Evolutionary conservation across 225 moss, liverwort and hornwort genomes (phyloP), one percentile per base, ranked within the genome.

Genomic region (Thuidium tamariscinum): DNA sequence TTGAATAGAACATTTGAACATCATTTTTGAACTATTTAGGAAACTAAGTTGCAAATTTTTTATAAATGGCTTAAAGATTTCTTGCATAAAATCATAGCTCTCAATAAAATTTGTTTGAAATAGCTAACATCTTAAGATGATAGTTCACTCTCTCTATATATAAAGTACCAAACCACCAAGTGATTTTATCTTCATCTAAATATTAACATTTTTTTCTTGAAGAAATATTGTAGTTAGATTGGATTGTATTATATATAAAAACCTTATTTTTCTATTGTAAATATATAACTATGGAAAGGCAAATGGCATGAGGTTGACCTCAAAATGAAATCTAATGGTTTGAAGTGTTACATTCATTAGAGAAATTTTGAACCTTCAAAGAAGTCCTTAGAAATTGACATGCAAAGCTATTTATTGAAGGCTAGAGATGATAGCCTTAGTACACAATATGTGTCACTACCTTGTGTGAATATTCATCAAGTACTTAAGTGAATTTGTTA

Each of bases 211-310:
- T 65, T 9, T 7, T 8, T 9, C 5, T 70, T 15, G 16, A 3
- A 41, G 25, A 14, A 27, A 13, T 42, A 9, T 26, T 3, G 15
- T 70, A 41, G 5, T 26, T 70, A 70, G 4, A 70, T 69, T 69
- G 8, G 16, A 1, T 42, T 41, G 7, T 7, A 39, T 7, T 68
- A 15, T 41, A 41, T 3, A 41, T 4, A 3, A 13, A 39, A 9
- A 41, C 15, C 4, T 8, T 41, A 3, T 3, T 6, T 14, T 2
- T 67, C 9, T 26, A 8, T 5, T 8, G n/a, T 15, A 69, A 70
- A 26, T 3, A 27, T 29, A 1, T 9, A 25, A 57, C 10, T 57
- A 9, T 44, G 2, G 0, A 29, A 0, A 5, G 16, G 16, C 42
- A 14, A 5, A 42, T 15, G 9, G 16, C 16, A 42, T 5, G 7